Base-by-base conservation (phyloP, 2,329 filamentous ascomycete genomes). In the Hymenoscyphus fraxineus region DNA sequence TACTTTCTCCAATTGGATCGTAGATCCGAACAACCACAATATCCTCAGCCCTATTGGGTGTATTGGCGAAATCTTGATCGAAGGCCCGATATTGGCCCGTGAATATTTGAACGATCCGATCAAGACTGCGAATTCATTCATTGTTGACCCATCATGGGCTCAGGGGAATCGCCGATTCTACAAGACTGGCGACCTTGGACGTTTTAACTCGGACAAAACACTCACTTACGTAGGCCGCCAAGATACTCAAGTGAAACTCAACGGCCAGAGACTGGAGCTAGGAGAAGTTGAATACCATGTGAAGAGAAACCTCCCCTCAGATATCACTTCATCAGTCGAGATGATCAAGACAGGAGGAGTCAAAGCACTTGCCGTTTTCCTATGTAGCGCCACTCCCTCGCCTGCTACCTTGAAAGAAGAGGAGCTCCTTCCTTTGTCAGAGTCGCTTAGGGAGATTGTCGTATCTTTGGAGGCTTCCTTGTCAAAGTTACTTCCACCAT, bases 171-270 rank as follows among this genome's bases (percentile, higher is more conserved):
- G n/a, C 41, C 40, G 66, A 39, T 78, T 76, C 10, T 76, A 76
- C 55, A 71, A 72, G 39, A 75, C 75, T 0, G 75, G 75, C 31
- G 75, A 76, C 56, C 62, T 76, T 10, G 73, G 72, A 7, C 64
- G 85, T 40, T 78, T 51, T 3, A 51, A 51, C 44, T 51, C 85
- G 58, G 82, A 88, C 69, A 80, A 79, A 10, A 83, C 81, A 13
- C 85, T 88, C 67, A 81, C 85, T 38, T 88, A 88, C 72, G 75
- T 87, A 41, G 86, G 86, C 10, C 81, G 86, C 22, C 82, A 83
- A 58, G 86, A 89, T 71, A 85, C 87, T 38, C 87, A 89, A 74
- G 81, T 88, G 62, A 89, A 89, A 71, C 77, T 89, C 19, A 81
- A 86, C 47, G 86, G 86, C 0, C 86, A 89, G 70, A 78, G 86